These are phyloP conservation scores for Benincasa hispida DNA, from an alignment of 306 rosid species.

Conservation along the genomic window DNA sequence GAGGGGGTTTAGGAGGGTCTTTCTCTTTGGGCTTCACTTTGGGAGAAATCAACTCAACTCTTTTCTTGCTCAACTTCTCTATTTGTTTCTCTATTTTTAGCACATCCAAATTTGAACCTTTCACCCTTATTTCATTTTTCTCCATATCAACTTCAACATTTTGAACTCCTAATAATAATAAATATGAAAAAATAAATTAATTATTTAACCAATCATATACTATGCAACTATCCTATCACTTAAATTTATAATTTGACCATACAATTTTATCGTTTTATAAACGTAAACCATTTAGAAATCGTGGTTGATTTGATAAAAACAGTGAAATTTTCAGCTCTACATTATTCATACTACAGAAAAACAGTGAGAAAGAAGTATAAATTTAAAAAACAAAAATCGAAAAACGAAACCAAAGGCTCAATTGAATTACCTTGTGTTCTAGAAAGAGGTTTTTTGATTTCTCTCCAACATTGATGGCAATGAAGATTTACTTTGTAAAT, in stretches of 20 bases:
- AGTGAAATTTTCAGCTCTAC: too few relatives aligned
- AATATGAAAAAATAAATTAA: too few relatives aligned
- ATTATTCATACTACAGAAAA: too few relatives aligned
- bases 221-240: too few relatives aligned
- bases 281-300: too few relatives aligned
- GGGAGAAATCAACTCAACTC: slow-evolving; percentile 68
- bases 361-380: neutral
- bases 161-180: slow-evolving; percentile 36
- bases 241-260: too few relatives aligned
- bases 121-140: slow-evolving; percentile 58
- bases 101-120: slow-evolving; percentile 49
- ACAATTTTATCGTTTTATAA: too few relatives aligned
- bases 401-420: too few relatives aligned
- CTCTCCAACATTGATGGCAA: slow-evolving; percentile 60
- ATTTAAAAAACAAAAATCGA: neutral
- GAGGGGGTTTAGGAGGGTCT: slow-evolving; percentile 6
- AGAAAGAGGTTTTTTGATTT: slow-evolving; percentile 60
- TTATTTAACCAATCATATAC: too few relatives aligned
- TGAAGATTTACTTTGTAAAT: slow-evolving; percentile 65
- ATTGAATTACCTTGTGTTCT: slow-evolving; percentile 50
- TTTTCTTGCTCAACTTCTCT: slow-evolving; percentile 43
- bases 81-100: slow-evolving; percentile 36
- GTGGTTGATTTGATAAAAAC: too few relatives aligned
- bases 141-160: slow-evolving; percentile 46
- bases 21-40: slow-evolving; percentile 36